Evolutionary conservation across 2,329 filamentous ascomycete species (phyloP).

Genomic region (Aspergillus aculeatinus): DNA sequence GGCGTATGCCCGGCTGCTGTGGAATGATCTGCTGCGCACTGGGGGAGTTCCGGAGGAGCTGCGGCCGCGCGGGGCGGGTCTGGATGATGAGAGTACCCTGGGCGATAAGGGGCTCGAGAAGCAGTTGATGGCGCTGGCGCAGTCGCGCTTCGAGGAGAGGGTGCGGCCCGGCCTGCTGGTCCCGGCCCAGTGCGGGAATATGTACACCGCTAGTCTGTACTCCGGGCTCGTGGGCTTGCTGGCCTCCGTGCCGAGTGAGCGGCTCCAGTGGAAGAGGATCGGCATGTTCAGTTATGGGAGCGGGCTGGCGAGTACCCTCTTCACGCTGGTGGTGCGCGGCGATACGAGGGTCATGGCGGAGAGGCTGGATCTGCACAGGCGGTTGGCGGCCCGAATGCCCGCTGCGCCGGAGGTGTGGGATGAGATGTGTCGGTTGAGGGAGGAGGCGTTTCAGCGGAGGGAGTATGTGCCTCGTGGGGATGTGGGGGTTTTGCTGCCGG

Average conservation of each 20-base stretch:
- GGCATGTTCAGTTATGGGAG: slow-evolving; percentile 78
- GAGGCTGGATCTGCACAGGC: slow-evolving; percentile 67
- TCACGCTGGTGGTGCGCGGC: slow-evolving; percentile 65
- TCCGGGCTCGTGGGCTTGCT: slow-evolving; percentile 61
- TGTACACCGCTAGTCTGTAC: slow-evolving; percentile 63
- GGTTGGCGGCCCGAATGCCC: slow-evolving; percentile 63
- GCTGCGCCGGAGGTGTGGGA: slow-evolving; percentile 73
- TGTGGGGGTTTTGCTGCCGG: slow-evolving; percentile 62
- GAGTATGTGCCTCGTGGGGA: slow-evolving; percentile 70
- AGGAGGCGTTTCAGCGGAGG: slow-evolving; percentile 81
- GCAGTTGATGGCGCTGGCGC: slow-evolving; percentile 78
- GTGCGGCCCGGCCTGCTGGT: slow-evolving; percentile 72
- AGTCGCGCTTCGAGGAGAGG: slow-evolving; percentile 79
- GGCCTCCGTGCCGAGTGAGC: slow-evolving; percentile 60
- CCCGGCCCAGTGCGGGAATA: slow-evolving; percentile 70
- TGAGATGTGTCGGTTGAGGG: slow-evolving; percentile 75
- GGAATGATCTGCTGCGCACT: slow-evolving; percentile 78
- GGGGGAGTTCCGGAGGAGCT: slow-evolving; percentile 73
- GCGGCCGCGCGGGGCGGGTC: slow-evolving; percentile 61
- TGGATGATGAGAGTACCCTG: slow-evolving; percentile 69
- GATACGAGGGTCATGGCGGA: slow-evolving; percentile 67
- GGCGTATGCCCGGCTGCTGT: slow-evolving; percentile 80
- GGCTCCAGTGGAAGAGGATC: slow-evolving; percentile 68
- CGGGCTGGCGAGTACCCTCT: slow-evolving; percentile 71
- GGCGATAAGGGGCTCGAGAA: slow-evolving; percentile 82